Base-by-base conservation (phyloP, 2,329 filamentous ascomycete genomes). In the Aspergillus pseudoviridinutans region DNA sequence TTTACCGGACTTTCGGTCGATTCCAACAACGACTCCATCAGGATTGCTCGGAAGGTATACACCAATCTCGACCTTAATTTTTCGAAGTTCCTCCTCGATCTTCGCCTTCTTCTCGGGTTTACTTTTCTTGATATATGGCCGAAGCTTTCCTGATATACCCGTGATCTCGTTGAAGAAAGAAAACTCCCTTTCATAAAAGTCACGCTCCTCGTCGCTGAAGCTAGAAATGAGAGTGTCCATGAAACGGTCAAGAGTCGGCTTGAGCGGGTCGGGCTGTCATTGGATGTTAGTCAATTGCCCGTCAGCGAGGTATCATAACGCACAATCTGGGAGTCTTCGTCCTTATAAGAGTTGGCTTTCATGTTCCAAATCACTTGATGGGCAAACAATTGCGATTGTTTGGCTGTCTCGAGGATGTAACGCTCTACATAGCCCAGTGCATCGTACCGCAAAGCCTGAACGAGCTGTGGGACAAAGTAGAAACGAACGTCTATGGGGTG, bases 301-400 rank as follows among this genome's bases (percentile, higher is more conserved):
- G 20, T 17, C 32, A 3, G 27, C 38, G 42, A 50, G 54, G 29
- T 41, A 24, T 38, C 5, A 50, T 25, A 20, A 66, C 86, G 80
- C 79, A 90, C 87, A 61, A 96, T 84, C 66, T 89, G 86, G 14
- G 89, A 92, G 64, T 97, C 91, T 67, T 99, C 93, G 64, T 99
- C 95, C 74, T 97, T 99, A 82, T 90, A 99, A 1, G 92, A 90
- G 73, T 99, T 99, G 32, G 94, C 94, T 74, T 97, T 99, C 89
- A 99, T 99, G 73, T 99, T 99, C 94, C 95, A 99, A 71, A 99
- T 99, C 64, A 99, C 97, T 69, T 99, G 94, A 73, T 99, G 95
- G 2, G 95, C 93, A 74, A 99, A 99, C 8, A 97, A 79, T 74
- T 97, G 94, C n/a, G 94, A 97, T 69, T 96, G 92, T 67, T 95